These are phyloP conservation scores for Alnus glutinosa DNA, from an alignment of 306 rosid genomes.

Conservation along the genomic window DNA sequence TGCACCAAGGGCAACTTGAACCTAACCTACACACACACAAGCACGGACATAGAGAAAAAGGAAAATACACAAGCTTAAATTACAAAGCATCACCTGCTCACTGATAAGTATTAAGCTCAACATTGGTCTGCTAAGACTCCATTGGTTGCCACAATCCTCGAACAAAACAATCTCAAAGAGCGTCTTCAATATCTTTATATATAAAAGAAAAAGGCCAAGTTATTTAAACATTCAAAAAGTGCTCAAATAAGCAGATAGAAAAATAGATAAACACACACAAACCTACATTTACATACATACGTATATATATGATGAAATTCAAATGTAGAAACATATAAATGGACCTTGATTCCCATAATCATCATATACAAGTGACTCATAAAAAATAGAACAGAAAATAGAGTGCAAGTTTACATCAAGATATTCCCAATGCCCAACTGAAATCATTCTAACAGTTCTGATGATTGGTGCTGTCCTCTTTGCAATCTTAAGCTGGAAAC, in stretches of 20 bases:
- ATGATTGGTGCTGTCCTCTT: too few species aligned
- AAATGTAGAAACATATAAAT: neutral
- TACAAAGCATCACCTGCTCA: slow-evolving; percentile 45
- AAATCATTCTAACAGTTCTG: too few species aligned
- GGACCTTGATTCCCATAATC: neutral
- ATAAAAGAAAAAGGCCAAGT: neutral
- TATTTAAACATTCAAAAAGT: neutral
- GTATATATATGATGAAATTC: neutral
- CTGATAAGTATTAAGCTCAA: slow-evolving; percentile 60
- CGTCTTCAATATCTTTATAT: slow-evolving; percentile 53
- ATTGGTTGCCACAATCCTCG: slow-evolving; percentile 64
- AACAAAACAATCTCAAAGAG: slow-evolving; percentile 62
- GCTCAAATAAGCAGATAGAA: neutral
- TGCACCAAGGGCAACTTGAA: neutral
- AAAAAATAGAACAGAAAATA: too few species aligned
- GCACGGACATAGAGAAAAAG: neutral
- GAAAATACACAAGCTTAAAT: neutral
- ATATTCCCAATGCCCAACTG: too few species aligned
- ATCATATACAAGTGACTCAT: too few species aligned
- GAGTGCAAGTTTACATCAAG: too few species aligned
- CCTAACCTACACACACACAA: neutral
- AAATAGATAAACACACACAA: neutral
- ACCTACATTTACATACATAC: neutral
- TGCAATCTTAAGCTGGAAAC: too few species aligned
- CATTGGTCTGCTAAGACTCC: slow-evolving; percentile 72